Evolutionary conservation across 441 rosid species (phyloP).

Genomic region (Gossypium trilobum): DNA sequence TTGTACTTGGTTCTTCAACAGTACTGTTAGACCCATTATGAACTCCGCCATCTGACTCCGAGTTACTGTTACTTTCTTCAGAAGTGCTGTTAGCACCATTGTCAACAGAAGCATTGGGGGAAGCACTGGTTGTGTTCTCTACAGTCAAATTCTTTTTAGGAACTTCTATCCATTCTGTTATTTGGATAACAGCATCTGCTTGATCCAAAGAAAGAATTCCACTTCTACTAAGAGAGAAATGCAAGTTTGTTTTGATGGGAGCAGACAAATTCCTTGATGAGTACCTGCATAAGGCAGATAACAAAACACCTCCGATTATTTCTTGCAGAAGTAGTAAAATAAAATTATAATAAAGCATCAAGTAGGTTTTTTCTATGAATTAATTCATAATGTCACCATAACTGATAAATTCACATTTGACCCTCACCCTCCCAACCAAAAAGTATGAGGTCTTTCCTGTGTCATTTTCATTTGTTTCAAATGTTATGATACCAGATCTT

Average conservation of each 20-base stretch:
- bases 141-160: constrained; percentile 61
- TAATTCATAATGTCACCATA: not conserved
- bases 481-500: not conserved
- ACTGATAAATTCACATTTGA: not conserved
- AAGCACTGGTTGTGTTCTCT: constrained; percentile 52
- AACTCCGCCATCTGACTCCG: constrained; percentile 37
- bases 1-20: constrained; percentile 40
- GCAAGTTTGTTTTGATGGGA: constrained; percentile 88
- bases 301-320: not conserved
- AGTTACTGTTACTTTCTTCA: constrained; percentile 42
- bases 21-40: constrained; percentile 29
- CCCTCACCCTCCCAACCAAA: not conserved
- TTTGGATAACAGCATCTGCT: constrained; percentile 86
- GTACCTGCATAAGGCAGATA: constrained; percentile 40
- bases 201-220: constrained; percentile 85
- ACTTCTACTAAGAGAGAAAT: constrained; percentile 87
- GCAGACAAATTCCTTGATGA: constrained; percentile 82
- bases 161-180: constrained; percentile 93
- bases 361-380: not conserved
- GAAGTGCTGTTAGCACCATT: constrained; percentile 35
- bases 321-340: not conserved
- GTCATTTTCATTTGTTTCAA: constrained; percentile 6
- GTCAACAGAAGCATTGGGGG: constrained; percentile 45
- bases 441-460: not conserved
- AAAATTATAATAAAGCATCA: not conserved